phyloP scores from a whole-genome alignment of 495 filamentous ascomycete genomes.

The Aspergillus olivimuriae region DNA sequence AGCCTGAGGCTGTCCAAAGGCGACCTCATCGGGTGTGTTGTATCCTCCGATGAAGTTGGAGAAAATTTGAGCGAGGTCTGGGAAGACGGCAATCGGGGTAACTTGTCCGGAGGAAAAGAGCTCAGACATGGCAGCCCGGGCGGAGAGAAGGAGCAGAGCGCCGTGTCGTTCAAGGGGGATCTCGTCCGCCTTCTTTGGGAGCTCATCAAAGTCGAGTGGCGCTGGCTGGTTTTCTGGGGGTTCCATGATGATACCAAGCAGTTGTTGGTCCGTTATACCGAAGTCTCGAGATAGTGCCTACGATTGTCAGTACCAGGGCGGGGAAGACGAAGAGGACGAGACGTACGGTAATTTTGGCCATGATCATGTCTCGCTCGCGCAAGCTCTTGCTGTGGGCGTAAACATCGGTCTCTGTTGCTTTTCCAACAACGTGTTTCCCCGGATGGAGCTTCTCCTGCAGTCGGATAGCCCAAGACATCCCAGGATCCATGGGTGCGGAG shows the following conservation, averaged over 20 bases:
- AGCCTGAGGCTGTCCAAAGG: conserved; percentile 36
- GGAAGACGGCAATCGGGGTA: conserved; percentile 51
- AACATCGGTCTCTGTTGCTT: conserved; percentile 53
- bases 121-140: conserved; percentile 38
- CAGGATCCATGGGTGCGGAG: conserved; percentile 50
- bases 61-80: conserved; percentile 54
- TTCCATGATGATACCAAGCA: conserved; percentile 38
- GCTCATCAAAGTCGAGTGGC: conserved; percentile 34
- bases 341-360: conserved; percentile 71
- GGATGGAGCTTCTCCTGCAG: conserved; percentile 68
- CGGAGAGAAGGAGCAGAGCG: conserved; percentile 52
- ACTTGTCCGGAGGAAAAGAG: conserved; percentile 29
- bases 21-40: conserved; percentile 30
- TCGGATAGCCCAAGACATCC: conserved; percentile 70
- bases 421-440: conserved; percentile 22
- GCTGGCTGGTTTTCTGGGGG: conserved; percentile 29
- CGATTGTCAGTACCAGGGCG: too few relatives aligned
- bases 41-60: conserved; percentile 52
- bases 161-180: conserved; percentile 72
- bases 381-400: conserved; percentile 59
- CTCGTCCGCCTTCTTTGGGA: conserved; percentile 47
- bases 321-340: too few relatives aligned
- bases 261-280: conserved; percentile 46
- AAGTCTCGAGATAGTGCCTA: conserved; percentile 71
- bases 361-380: conserved; percentile 58